Conservation (phyloP, 1,284 basidiomycete species). For the Schizopora paradoxa region DNA sequence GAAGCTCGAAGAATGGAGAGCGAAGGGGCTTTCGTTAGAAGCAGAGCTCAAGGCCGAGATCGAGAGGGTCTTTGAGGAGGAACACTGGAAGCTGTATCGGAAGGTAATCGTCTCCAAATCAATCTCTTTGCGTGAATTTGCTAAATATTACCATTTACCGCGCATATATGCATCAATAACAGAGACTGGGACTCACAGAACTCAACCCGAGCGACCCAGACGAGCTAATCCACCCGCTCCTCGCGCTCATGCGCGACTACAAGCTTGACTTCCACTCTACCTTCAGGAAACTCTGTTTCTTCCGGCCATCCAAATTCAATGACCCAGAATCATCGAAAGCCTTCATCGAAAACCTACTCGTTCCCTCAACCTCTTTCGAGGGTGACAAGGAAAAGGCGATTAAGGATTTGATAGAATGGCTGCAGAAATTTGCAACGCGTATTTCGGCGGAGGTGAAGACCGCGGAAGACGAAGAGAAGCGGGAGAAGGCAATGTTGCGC, state of each 20-base stretch:
- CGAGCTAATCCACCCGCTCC: constrained; percentile 54
- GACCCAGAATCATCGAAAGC: constrained; percentile 24
- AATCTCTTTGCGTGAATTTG: neutral
- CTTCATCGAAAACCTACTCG: constrained; percentile 50
- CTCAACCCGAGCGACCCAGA: constrained; percentile 53
- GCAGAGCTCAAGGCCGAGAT: constrained; percentile 55
- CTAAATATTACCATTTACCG: neutral
- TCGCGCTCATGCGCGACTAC: constrained; percentile 65
- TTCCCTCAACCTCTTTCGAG: constrained; percentile 37
- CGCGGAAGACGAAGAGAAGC: constrained; percentile 34
- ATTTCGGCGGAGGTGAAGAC: constrained; percentile 48
- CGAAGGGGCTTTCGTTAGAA: constrained; percentile 46
- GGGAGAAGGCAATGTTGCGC: constrained; percentile 40
- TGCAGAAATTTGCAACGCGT: constrained; percentile 60
- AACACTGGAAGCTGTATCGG: constrained; percentile 63
- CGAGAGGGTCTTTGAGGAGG: constrained; percentile 48
- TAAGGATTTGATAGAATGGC: constrained; percentile 57
- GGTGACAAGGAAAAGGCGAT: constrained; percentile 37
- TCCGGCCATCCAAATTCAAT: constrained; percentile 46
- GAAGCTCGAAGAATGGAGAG: constrained; percentile 57
- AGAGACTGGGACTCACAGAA: constrained; percentile 72
- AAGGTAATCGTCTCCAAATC: constrained; percentile 42
- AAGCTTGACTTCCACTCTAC: constrained; percentile 80
- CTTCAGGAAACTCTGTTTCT: constrained; percentile 65
- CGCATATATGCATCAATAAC: constrained; percentile 2